Evolutionary conservation across 1,139 yeast species (phyloP).

Genomic region (Saccharomycopsis hybrid): DNA sequence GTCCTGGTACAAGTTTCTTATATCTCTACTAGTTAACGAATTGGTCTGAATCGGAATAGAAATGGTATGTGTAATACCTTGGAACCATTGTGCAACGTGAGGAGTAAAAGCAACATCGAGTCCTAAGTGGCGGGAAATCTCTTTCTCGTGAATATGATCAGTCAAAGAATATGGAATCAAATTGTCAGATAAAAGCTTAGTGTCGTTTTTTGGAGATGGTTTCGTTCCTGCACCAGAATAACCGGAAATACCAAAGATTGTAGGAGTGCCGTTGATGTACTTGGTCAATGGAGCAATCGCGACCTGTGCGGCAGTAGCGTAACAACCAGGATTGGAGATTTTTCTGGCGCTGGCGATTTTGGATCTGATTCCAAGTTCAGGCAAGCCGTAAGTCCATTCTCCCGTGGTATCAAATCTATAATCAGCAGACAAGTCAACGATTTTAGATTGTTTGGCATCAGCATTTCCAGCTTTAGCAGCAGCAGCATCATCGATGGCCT

Average conservation of each 20-base stretch:
- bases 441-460: slow-evolving; percentile 57
- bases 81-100: slow-evolving; percentile 99
- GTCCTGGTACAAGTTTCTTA: slow-evolving; percentile 81
- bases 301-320: slow-evolving; percentile 94
- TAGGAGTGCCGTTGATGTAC: slow-evolving; percentile 62
- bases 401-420: slow-evolving; percentile 85
- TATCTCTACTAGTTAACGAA: slow-evolving; percentile 70
- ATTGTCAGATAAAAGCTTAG: slow-evolving; percentile 65
- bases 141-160: slow-evolving; percentile 94
- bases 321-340: slow-evolving; percentile 93
- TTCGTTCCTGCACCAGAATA: slow-evolving; percentile 99
- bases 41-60: slow-evolving; percentile 75
- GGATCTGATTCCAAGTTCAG: slow-evolving; percentile 64
- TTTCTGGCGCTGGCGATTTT: slow-evolving; percentile 67
- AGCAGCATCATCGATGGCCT: slow-evolving; percentile 70
- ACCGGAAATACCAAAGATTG: slow-evolving; percentile 93
- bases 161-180: slow-evolving; percentile 93
- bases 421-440: slow-evolving; percentile 90
- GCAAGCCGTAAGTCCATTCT: slow-evolving; percentile 91
- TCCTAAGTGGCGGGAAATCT: slow-evolving; percentile 77
- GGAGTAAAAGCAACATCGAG: slow-evolving; percentile 83
- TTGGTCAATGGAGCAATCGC: slow-evolving; percentile 81
- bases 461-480: slow-evolving; percentile 30
- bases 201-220: slow-evolving; percentile 93
- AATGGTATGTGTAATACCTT: slow-evolving; percentile 90